Evolutionary conservation across 768 basidiomycete genomes (phyloP).

Genomic region (Filobasidium wieringae): DNA sequence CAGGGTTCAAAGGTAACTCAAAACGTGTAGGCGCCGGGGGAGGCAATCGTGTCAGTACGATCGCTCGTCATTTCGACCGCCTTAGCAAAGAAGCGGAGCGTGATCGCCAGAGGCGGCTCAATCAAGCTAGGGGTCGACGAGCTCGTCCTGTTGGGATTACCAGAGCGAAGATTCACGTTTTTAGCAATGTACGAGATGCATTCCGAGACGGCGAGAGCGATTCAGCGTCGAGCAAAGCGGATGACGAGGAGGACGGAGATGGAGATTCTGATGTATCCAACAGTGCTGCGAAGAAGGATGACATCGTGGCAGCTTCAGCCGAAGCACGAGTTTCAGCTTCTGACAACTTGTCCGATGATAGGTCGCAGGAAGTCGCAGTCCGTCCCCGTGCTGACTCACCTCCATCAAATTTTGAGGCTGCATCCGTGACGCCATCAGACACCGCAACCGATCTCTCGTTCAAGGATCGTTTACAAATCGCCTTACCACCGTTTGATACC

Average conservation of each 20-base stretch:
- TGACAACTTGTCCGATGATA: background rate
- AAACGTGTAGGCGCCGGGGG: conserved; percentile 48
- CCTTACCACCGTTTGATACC: conserved; percentile 37
- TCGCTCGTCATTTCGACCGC: conserved; percentile 81
- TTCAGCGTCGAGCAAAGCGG: conserved; percentile 51
- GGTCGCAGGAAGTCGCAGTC: too few species aligned
- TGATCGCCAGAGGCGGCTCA: conserved; percentile 49
- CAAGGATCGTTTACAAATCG: conserved; percentile 35
- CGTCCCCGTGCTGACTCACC: background rate
- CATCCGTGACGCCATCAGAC: conserved; percentile 25
- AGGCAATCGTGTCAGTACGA: conserved; percentile 68
- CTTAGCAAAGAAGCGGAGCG: conserved; percentile 54
- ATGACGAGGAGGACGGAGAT: conserved; percentile 56
- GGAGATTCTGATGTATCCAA: conserved; percentile 38
- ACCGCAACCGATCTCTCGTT: conserved; percentile 32
- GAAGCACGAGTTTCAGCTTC: background rate
- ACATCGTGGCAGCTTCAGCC: too few species aligned
- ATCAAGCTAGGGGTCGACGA: conserved; percentile 71
- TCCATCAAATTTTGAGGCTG: background rate
- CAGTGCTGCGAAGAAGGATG: conserved; percentile 10
- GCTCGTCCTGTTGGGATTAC: conserved; percentile 84
- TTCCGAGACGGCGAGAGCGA: conserved; percentile 57
- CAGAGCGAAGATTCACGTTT: conserved; percentile 72
- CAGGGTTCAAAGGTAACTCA: background rate
- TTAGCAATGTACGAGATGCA: conserved; percentile 81